Base-by-base conservation (phyloP, 1,139 yeast species). In the Diutina sp. region DNA sequence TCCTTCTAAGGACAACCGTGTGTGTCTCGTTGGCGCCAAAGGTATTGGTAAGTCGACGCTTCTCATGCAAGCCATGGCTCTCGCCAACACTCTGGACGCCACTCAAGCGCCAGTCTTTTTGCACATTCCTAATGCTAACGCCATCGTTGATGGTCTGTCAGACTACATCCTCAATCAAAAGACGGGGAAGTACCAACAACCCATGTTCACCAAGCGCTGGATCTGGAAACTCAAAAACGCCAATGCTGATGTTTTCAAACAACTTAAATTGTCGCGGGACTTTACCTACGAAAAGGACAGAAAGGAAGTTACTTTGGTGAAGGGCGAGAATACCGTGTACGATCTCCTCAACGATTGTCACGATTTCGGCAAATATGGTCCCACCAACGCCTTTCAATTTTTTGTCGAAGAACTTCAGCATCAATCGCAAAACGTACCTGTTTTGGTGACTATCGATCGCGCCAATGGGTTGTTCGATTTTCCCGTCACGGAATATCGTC, bases 41-140 rank as follows among this genome's bases (percentile, higher is more conserved):
- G 97, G 97, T 54, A 77, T 80, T 11, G 98, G 98, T 11, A 91
- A 91, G 71, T 80, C 93, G 2, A 82, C 90, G 0, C 68, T 86
- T 48, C 64, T 91, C 55, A 72, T 93, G 0, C 97, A 91, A 67
- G 76, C 85, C 1, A 86, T 87, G 58, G 85, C 93, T 0, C 66
- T 76, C 56, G 67, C 77, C 0, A 65, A 79, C 52, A 83, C 84
- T 5, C 29, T 25, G 51, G 66, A 77, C 51, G 63, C 63, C 57
- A 70, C 74, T 11, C 63, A 70, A n/a, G 77, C 80, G 8, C 74
- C 80, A 25, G 72, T 89, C 21, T 72, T 88, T 3, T 66, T 91
- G 55, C 90, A 89, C 59, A 70, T 91, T 32, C 82, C 90, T 35
- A 73, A 83, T 60, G 84, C 90, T 1, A 80, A 77, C 54, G 70